Base-by-base conservation (phyloP, 2,329 filamentous ascomycete species). In the Bipolaris gigantea region DNA sequence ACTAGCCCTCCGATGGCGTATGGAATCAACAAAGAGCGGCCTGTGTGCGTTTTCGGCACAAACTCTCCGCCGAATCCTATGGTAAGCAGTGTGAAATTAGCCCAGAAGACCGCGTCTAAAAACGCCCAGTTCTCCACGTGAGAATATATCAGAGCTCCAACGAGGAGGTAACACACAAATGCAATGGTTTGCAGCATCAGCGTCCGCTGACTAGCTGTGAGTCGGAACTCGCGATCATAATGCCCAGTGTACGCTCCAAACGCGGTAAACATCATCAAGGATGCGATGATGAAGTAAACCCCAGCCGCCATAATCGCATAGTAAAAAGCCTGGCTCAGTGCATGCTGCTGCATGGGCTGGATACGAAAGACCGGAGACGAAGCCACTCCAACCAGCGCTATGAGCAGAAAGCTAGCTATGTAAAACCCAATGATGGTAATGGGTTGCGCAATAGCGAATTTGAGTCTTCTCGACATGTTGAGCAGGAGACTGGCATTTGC, bases 341-440 rank as follows among this genome's bases (percentile, higher is more conserved):
- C 77, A 59, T 80, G 79, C 10, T 74, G 69, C 36, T 70, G 53
- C 13, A 71, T 71, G 0, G 78, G 75, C 18, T 73, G 70, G 9
- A 80, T 69, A 15, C 73, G 75, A 51, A 82, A 79, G 10, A 75
- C 59, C 2, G 72, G 69, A 7, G 77, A 75, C 0, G 77, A 77
- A 10, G 80, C 77, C 5, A 79, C 76, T 15, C 75, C 69, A 3
- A 84, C 76, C 9, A 85, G 76, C 4, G 75, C 76, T 25, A 85
- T 80, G 27, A 86, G 74, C 1, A 86, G 73, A 4, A 81, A 56
- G 0, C 81, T 82, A 11, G 83, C 77, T 2, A 83, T 61, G 42
- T 82, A 79, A 73, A 82, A 86, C n/a, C 83, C 83, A n/a, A 79
- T 62, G 32, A 86, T 83, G 0, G 83, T 85, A 39, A 85, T 81